phyloP scores from a whole-genome alignment of 495 filamentous ascomycete genomes.

The Aspergillus saccharolyticus region DNA sequence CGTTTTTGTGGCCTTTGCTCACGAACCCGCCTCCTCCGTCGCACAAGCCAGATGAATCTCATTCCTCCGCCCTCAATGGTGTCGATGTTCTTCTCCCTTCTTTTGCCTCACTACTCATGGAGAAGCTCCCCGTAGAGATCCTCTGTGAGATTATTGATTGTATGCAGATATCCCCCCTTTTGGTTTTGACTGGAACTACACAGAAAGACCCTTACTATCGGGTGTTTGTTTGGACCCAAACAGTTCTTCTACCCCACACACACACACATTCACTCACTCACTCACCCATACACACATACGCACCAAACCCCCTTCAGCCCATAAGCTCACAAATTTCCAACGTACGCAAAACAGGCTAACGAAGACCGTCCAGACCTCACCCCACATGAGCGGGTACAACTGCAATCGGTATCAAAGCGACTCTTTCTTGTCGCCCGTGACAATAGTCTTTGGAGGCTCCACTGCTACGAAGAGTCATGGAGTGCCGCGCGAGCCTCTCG shows the following conservation, averaged over 20 bases:
- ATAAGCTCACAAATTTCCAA: background rate
- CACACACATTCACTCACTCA: too few species aligned
- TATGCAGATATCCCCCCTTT: constrained; percentile 36
- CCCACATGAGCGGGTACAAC: constrained; percentile 58
- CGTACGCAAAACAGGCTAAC: constrained; percentile 2
- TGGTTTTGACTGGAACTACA: too few species aligned
- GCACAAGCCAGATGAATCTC: constrained; percentile 13
- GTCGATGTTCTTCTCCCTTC: constrained; percentile 9
- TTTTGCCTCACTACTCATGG: constrained; percentile 37
- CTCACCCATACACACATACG: too few species aligned
- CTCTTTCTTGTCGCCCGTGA: constrained; percentile 69
- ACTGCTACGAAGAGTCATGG: constrained; percentile 68
- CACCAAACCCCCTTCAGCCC: too few species aligned
- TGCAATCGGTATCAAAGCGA: constrained; percentile 66
- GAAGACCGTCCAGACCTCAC: constrained; percentile 54
- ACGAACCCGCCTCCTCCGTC: background rate
- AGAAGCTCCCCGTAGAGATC: constrained; percentile 70
- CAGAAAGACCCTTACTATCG: too few species aligned
- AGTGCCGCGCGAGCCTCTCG: constrained; percentile 37
- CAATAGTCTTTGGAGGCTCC: constrained; percentile 66
- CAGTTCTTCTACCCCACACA: constrained; percentile 24
- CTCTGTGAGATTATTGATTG: constrained; percentile 69
- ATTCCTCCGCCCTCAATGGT: constrained; percentile 32
- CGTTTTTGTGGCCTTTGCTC: constrained; percentile 2
- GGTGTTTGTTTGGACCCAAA: too few species aligned